phyloP scores from a whole-genome alignment of 495 filamentous ascomycete genomes.

The Chlorociboria aeruginascens region DNA sequence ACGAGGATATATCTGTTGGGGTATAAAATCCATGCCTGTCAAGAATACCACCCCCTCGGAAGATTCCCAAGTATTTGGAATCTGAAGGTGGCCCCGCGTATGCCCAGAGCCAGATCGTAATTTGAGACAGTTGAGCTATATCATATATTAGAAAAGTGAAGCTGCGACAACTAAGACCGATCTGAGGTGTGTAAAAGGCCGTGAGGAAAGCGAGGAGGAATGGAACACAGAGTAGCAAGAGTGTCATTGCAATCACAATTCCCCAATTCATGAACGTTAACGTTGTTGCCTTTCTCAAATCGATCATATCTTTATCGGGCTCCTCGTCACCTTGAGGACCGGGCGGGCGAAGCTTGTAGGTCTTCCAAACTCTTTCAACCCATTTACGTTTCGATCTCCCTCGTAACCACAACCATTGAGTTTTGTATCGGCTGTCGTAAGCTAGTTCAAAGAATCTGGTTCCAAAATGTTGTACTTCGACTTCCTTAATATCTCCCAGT shows the following conservation, averaged over 20 bases:
- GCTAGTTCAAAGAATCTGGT: not conserved
- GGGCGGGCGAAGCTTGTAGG: slow-evolving; percentile 3
- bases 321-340: not conserved
- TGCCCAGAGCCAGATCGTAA: slow-evolving; percentile 23
- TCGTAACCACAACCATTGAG: slow-evolving; percentile 22
- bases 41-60: slow-evolving; percentile 9
- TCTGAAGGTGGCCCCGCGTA: slow-evolving; percentile 1
- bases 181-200: slow-evolving; percentile 28
- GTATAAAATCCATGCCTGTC: slow-evolving; percentile 10
- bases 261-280: slow-evolving; percentile 15
- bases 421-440: slow-evolving; percentile 15
- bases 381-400: slow-evolving; percentile 18
- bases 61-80: not conserved
- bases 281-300: slow-evolving; percentile 1
- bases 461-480: not conserved
- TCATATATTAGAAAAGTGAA: slow-evolving; percentile 31
- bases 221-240: slow-evolving; percentile 22
- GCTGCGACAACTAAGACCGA: slow-evolving; percentile 30
- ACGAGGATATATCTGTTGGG: not conserved
- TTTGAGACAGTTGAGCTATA: slow-evolving; percentile 25
- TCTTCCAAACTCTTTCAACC: not conserved
- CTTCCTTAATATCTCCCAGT: slow-evolving; percentile 1
- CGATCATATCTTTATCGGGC: slow-evolving; percentile 7
- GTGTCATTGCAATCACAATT: slow-evolving; percentile 19
- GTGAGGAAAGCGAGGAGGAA: slow-evolving; percentile 28